Evolutionary conservation across 257 asterid species (phyloP).

Genomic region (Capsicum chinense): DNA sequence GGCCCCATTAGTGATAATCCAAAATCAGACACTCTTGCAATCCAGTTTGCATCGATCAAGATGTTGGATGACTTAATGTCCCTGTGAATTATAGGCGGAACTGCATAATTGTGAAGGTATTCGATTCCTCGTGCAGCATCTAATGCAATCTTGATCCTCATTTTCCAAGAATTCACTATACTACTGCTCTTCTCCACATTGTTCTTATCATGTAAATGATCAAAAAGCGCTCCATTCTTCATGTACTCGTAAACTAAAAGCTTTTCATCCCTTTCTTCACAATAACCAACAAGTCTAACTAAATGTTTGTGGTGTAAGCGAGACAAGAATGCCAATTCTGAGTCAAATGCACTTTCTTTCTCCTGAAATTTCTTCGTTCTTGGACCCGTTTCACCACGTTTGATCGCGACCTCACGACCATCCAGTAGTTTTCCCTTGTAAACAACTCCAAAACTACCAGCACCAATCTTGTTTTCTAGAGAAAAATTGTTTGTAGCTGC

Average conservation of each 20-base stretch:
- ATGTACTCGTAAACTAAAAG: constrained; percentile 76
- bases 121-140: constrained; percentile 90
- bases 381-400: constrained; percentile 68
- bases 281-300: constrained; percentile 72
- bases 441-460: constrained; percentile 83
- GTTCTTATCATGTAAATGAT: constrained; percentile 68
- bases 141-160: constrained; percentile 71
- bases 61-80: constrained; percentile 87
- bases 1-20: constrained; percentile 74
- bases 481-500: constrained; percentile 68
- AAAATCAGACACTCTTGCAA: constrained; percentile 78
- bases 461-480: constrained; percentile 72
- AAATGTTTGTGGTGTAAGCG: constrained; percentile 88
- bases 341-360: constrained; percentile 78
- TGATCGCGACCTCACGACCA: constrained; percentile 83
- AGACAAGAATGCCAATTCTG: constrained; percentile 73
- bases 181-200: constrained; percentile 61
- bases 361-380: constrained; percentile 71
- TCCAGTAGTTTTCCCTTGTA: constrained; percentile 67
- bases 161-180: constrained; percentile 71
- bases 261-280: constrained; percentile 79
- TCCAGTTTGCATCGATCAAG: constrained; percentile 69
- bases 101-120: constrained; percentile 79
- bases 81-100: constrained; percentile 83
- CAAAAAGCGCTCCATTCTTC: constrained; percentile 84